phyloP scores from a whole-genome alignment of 176 grass and related monocot genomes.

The Elaeis guineensis region DNA sequence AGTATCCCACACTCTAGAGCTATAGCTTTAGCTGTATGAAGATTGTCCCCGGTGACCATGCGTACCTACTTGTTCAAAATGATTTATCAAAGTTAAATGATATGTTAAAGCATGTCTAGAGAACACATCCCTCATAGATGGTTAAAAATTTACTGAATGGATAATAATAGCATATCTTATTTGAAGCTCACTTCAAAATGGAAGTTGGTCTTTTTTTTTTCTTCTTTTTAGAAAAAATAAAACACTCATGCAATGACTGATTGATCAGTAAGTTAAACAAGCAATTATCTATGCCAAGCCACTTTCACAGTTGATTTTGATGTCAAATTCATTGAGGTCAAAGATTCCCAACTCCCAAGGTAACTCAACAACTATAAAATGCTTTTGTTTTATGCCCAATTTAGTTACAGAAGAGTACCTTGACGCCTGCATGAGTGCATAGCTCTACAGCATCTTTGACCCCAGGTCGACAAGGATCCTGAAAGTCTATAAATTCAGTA shows the following conservation, averaged over 20 bases:
- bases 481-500: constrained; percentile 14
- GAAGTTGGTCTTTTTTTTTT: no score
- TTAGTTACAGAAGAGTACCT: constrained; percentile 34
- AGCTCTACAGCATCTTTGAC: constrained; percentile 65
- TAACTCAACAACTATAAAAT: neutral
- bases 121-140: no score
- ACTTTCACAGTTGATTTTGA: neutral
- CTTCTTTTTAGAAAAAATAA: no score
- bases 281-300: neutral
- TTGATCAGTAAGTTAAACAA: no score
- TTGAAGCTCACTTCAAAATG: no score
- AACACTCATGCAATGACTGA: neutral
- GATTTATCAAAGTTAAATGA: neutral
- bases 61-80: constrained; percentile 52
- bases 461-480: constrained; percentile 96
- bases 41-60: constrained; percentile 92
- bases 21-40: constrained; percentile 92
- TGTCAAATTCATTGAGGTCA: no score
- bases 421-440: constrained; percentile 60
- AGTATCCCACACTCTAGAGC: constrained; percentile 95
- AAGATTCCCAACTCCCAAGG: no score
- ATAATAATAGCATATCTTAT: no score
- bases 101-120: no score
- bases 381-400: no score
- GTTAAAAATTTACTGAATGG: no score